These are phyloP conservation scores for Jaapia argillacea DNA, from an alignment of 768 basidiomycete genomes.

Conservation along the genomic window DNA sequence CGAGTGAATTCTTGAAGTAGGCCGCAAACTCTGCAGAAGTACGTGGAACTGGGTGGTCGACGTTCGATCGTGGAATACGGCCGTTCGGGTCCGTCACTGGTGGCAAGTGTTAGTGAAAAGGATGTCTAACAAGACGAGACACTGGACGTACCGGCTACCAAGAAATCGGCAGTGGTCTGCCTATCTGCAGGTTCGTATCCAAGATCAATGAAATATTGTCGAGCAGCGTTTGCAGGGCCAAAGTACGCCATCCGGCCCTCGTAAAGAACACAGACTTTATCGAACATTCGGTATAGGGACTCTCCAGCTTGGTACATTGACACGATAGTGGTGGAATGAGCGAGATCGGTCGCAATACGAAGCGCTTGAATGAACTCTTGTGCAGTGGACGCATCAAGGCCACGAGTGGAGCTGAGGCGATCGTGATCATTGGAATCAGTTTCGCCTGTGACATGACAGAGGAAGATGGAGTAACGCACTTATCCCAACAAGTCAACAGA, in stretches of 20 bases:
- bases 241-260: constrained; percentile 76
- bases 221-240: constrained; percentile 64
- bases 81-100: constrained; percentile 70
- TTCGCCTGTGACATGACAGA: too few relatives aligned
- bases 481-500: constrained; percentile 77
- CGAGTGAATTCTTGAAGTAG: constrained; percentile 25
- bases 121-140: too few relatives aligned
- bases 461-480: too few relatives aligned
- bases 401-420: constrained; percentile 45
- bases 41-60: constrained; percentile 26
- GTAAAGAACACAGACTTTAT: constrained; percentile 81
- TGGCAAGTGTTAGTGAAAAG: too few relatives aligned
- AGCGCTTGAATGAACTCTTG: constrained; percentile 77
- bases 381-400: constrained; percentile 80
- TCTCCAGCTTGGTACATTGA: constrained; percentile 27
- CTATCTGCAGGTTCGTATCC: constrained; percentile 73
- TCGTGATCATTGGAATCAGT: background rate
- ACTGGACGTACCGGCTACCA: constrained; percentile 76
- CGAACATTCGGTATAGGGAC: constrained; percentile 39
- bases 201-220: constrained; percentile 65
- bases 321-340: constrained; percentile 71
- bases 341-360: constrained; percentile 73
- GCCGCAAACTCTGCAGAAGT: constrained; percentile 32
- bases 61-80: constrained; percentile 56
- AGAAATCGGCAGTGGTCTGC: constrained; percentile 74